Percentiles rank a stretch among this genome's conserved stretches.
These are phyloP conservation scores for Hansfordia pulvinata DNA, from an alignment of 2,329 filamentous ascomycete genomes.

Conservation along the genomic window DNA sequence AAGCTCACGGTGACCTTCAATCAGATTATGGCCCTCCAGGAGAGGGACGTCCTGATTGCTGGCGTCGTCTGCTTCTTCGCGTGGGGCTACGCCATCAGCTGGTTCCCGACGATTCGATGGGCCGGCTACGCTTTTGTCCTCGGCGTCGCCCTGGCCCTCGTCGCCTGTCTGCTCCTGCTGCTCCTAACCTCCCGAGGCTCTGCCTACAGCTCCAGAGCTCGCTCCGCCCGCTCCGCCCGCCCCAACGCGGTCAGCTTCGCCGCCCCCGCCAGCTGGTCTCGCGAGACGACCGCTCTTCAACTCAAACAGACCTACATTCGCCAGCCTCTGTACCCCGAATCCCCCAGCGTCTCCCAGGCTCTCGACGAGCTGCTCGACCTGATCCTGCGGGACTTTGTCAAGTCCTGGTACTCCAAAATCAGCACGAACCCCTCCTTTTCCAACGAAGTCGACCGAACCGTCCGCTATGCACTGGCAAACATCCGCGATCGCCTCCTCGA, in stretches of 20 bases:
- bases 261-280: conserved; percentile 48
- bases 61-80: conserved; percentile 62
- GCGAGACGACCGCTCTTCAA: conserved; percentile 54
- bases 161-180: conserved; percentile 43
- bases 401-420: conserved; percentile 79
- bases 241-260: conserved; percentile 44
- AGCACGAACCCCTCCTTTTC: conserved; percentile 68
- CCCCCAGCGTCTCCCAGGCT: conserved; percentile 63
- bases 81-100: conserved; percentile 77
- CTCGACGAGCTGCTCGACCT: conserved; percentile 68
- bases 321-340: conserved; percentile 59
- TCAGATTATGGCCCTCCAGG: conserved; percentile 57
- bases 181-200: conserved; percentile 45
- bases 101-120: conserved; percentile 72
- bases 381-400: conserved; percentile 72
- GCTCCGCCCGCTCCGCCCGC: conserved; percentile 23
- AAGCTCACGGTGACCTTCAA: too few relatives aligned
- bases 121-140: conserved; percentile 70
- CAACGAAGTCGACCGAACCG: conserved; percentile 72
- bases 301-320: conserved; percentile 53
- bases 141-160: conserved; percentile 45
- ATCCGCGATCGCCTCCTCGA: conserved; percentile 59
- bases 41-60: conserved; percentile 57
- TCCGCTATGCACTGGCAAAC: conserved; percentile 58
- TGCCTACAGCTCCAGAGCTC: conserved; percentile 23